Conservation (phyloP, 2,329 filamentous ascomycete species). For the Samsoniella hepiali region DNA sequence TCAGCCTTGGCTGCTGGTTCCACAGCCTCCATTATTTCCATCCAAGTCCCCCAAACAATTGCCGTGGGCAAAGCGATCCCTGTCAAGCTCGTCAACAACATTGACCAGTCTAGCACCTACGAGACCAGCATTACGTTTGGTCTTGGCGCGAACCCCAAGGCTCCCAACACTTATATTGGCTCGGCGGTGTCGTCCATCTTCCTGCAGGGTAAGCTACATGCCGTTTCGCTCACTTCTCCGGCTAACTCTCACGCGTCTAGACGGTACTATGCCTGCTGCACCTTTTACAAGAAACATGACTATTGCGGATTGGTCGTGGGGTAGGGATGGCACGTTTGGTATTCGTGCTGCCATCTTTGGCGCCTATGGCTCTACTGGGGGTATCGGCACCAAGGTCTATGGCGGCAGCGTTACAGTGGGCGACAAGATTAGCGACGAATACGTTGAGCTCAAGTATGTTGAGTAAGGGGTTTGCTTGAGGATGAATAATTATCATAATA, state of each 20-base stretch:
- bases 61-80: not conserved
- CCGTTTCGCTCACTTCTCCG: not conserved
- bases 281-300: constrained; percentile 8
- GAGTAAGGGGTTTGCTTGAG: not conserved
- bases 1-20: not conserved
- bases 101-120: constrained; percentile 11
- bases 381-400: not conserved
- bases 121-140: constrained; percentile 5
- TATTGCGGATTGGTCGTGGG: not conserved
- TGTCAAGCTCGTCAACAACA: constrained; percentile 12
- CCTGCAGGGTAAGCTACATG: constrained; percentile 4
- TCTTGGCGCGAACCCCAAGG: not conserved
- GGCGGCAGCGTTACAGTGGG: not conserved
- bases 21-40: not conserved
- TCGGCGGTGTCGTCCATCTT: constrained; percentile 3
- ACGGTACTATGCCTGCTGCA: not conserved
- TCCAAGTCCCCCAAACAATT: constrained; percentile 1
- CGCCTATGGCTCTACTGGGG: not conserved
- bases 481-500: not conserved
- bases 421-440: not conserved
- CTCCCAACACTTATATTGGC: not conserved
- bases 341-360: constrained; percentile 6
- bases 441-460: constrained; percentile 1
- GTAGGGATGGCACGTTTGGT: not conserved
- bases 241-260: not conserved